Evolutionary conservation across 371 early-diverging fungal genomes (phyloP).

Genomic region (Zancudomyces culisetae): DNA sequence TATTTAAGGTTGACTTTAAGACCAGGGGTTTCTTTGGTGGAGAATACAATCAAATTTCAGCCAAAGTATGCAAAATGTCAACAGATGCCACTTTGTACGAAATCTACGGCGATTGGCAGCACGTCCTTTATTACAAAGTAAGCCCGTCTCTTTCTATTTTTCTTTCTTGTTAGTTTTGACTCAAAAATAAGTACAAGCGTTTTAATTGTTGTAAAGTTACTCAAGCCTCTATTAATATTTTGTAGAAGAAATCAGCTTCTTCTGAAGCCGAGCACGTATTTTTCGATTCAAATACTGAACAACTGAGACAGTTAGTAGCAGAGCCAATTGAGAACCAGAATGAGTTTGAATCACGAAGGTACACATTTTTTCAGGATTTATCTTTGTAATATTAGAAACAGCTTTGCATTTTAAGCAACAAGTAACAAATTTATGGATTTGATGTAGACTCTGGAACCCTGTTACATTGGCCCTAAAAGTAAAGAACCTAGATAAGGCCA

Average conservation of each 20-base stretch:
- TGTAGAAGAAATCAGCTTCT: no score
- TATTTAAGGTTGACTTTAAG: constrained; percentile 73
- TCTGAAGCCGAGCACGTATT: constrained; percentile 19
- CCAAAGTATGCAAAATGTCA: constrained; percentile 57
- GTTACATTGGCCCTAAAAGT: constrained; percentile 52
- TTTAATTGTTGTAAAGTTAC: background rate
- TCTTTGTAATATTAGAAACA: background rate
- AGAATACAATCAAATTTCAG: constrained; percentile 56
- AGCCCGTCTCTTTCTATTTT: constrained; percentile 5
- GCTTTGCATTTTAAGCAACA: background rate
- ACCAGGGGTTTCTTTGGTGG: constrained; percentile 70
- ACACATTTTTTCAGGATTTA: constrained; percentile 10
- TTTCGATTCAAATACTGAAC: constrained; percentile 44
- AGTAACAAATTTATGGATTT: no score
- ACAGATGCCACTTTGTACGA: constrained; percentile 46
- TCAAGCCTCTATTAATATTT: no score
- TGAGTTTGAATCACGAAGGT: constrained; percentile 54
- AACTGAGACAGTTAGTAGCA: constrained; percentile 43
- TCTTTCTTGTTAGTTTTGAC: background rate
- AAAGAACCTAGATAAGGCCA: constrained; percentile 54
- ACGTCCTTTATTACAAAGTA: constrained; percentile 15
- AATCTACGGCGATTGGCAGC: constrained; percentile 75
- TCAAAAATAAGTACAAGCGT: constrained; percentile 9
- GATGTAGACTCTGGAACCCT: constrained; percentile 46
- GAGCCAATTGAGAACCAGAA: constrained; percentile 52